Evolutionary conservation across 176 grass and related monocot species (phyloP).

Genomic region (sorghum (Sorghum bicolor)): DNA sequence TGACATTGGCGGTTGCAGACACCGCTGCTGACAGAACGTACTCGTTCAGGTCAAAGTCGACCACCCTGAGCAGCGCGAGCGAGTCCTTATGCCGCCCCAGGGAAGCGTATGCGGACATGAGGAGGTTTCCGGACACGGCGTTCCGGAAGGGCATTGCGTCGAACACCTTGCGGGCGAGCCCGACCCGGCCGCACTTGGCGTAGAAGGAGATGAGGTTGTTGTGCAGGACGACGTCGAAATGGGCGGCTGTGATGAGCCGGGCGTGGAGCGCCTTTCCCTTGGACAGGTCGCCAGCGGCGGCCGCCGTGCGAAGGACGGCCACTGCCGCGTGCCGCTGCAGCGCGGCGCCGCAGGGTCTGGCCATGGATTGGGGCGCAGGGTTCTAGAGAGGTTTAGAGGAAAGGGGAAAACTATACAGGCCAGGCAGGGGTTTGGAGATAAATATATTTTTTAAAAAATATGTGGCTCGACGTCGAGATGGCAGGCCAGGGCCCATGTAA

Average conservation of each 20-base stretch:
- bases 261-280: slow-evolving; percentile 49
- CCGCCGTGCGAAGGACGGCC: slow-evolving; percentile 32
- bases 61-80: slow-evolving; percentile 45
- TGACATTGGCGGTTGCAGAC: slow-evolving; percentile 38
- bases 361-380: slow-evolving; percentile 24
- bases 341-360: slow-evolving; percentile 27
- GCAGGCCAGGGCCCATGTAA: not conserved
- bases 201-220: slow-evolving; percentile 64
- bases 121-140: slow-evolving; percentile 44
- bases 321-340: slow-evolving; percentile 37
- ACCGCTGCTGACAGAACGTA: slow-evolving; percentile 48
- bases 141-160: slow-evolving; percentile 63
- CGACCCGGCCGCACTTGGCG: slow-evolving; percentile 42
- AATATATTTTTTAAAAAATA: not conserved
- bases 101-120: slow-evolving; percentile 63
- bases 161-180: slow-evolving; percentile 46
- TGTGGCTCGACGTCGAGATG: not conserved
- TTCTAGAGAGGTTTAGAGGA: not conserved
- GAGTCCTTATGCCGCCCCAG: slow-evolving; percentile 39
- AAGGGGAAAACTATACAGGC: not conserved
- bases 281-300: not conserved
- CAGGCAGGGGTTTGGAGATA: not conserved
- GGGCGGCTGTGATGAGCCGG: slow-evolving; percentile 15
- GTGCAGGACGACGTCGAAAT: slow-evolving; percentile 48
- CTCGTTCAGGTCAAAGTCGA: slow-evolving; percentile 55